These are phyloP conservation scores for Gossypium raimondii DNA, from an alignment of 345 rosid genomes.

Conservation along the genomic window DNA sequence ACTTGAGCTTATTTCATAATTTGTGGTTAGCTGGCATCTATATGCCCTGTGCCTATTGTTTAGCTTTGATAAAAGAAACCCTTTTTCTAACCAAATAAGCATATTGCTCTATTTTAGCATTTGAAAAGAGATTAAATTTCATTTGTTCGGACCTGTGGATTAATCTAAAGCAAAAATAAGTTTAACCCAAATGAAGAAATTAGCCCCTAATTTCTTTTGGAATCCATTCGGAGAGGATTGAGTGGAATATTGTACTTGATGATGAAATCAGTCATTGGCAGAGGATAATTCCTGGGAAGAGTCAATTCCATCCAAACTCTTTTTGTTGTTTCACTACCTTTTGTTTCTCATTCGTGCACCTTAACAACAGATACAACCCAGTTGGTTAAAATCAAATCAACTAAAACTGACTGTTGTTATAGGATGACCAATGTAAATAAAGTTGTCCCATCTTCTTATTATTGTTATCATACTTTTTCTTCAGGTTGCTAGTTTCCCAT, in stretches of 20 bases:
- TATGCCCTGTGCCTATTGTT: neutral
- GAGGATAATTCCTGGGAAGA: neutral
- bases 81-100: neutral
- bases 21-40: neutral
- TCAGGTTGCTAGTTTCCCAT: conserved; percentile 92
- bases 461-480: conserved; percentile 12
- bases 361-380: neutral
- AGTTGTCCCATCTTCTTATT: conserved; percentile 2
- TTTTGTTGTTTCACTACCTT: neutral
- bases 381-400: neutral
- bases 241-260: neutral
- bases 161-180: neutral
- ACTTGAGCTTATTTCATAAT: neutral
- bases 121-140: neutral
- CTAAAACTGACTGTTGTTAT: neutral
- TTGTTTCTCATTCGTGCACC: too few relatives aligned
- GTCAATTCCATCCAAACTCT: neutral
- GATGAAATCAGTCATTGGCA: neutral
- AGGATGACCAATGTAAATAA: neutral
- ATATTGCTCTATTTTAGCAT: neutral
- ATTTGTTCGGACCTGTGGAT: neutral
- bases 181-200: neutral
- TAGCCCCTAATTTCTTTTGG: neutral
- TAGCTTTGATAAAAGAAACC: neutral
- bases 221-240: neutral